phyloP scores from a whole-genome alignment of 129 eudicot species.

The Tagetes erecta region DNA sequence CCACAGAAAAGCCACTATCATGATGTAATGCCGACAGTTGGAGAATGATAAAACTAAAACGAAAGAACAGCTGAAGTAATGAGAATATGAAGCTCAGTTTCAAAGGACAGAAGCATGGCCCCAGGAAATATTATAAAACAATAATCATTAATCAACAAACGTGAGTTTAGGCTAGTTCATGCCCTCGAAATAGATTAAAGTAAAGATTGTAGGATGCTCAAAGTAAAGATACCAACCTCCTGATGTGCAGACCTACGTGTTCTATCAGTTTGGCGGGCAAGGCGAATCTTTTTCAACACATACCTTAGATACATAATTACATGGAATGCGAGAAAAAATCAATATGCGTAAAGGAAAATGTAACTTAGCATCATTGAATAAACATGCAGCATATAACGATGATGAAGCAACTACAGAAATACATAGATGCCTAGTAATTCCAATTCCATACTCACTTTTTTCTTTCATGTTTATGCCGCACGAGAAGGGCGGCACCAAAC shows the following conservation, averaged over 20 bases:
- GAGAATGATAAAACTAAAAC: neutral
- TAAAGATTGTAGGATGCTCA: slow-evolving; percentile 15
- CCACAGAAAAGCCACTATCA: slow-evolving; percentile 5
- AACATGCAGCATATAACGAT: slow-evolving; percentile 17
- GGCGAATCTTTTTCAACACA: slow-evolving; percentile 97
- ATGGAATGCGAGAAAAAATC: slow-evolving; percentile 26
- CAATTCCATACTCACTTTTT: slow-evolving; percentile 68
- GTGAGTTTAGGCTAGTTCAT: slow-evolving; percentile 21
- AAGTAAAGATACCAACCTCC: slow-evolving; percentile 68
- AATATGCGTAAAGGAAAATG: slow-evolving; percentile 24
- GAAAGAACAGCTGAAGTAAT: neutral
- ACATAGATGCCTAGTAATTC: neutral
- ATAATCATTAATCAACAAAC: neutral
- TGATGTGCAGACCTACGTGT: slow-evolving; percentile 96
- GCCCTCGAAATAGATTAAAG: slow-evolving; percentile 15
- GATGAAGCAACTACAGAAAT: slow-evolving; percentile 16
- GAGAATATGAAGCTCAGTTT: slow-evolving; percentile 6
- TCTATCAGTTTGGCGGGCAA: slow-evolving; percentile 98
- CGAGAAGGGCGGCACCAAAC: slow-evolving; percentile 91
- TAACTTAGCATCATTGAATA: slow-evolving; percentile 18
- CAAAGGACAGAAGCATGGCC: slow-evolving; percentile 1
- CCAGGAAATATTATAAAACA: neutral
- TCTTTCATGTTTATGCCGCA: slow-evolving; percentile 90
- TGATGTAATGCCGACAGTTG: neutral
- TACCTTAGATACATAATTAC: slow-evolving; percentile 62